phyloP scores from a whole-genome alignment of 805 yeast genomes.

The Candida suzukii region DNA sequence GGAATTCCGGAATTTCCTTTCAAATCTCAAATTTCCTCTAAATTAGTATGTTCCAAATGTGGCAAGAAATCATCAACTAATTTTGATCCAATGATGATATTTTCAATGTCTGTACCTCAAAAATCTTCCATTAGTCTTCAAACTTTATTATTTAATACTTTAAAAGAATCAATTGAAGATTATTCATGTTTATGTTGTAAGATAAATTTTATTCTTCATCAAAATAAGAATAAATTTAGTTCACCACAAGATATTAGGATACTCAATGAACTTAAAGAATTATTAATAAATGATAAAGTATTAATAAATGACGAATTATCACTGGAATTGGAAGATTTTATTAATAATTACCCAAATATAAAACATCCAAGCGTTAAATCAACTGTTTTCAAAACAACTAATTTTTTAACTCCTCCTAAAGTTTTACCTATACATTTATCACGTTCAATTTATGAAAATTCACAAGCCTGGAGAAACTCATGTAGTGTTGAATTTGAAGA shows the following conservation, averaged over 20 bases:
- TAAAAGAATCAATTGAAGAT: slow-evolving; percentile 64
- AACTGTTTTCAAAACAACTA: slow-evolving; percentile 59
- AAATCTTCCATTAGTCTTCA: slow-evolving; percentile 29
- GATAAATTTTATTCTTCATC: slow-evolving; percentile 32
- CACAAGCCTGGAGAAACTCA: slow-evolving; percentile 62
- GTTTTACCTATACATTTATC: slow-evolving; percentile 78
- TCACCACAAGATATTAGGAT: slow-evolving; percentile 23
- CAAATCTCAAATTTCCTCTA: slow-evolving; percentile 57
- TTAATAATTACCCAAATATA: slow-evolving; percentile 33
- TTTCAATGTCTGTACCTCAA: slow-evolving; percentile 73
- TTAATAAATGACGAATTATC: slow-evolving; percentile 63
- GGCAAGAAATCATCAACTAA: slow-evolving; percentile 50
- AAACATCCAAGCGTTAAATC: slow-evolving; percentile 36
- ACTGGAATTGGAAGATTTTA: slow-evolving; percentile 37
- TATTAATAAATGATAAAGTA: slow-evolving; percentile 30
- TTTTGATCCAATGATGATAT: slow-evolving; percentile 56
- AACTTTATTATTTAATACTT: slow-evolving; percentile 47
- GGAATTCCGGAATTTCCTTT: slow-evolving; percentile 65
- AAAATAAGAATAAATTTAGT: slow-evolving; percentile 21
- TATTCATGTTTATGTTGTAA: slow-evolving; percentile 78
- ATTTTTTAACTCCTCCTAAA: slow-evolving; percentile 59
- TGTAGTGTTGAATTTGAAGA: slow-evolving; percentile 68
- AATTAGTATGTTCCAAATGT: slow-evolving; percentile 66
- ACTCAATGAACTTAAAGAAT: slow-evolving; percentile 27
- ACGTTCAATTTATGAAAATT: slow-evolving; percentile 69